Evolutionary conservation across 2,329 filamentous ascomycete species (phyloP), one percentile per base, ranked within the genome.

Genomic region (Aspergillus sp.): DNA sequence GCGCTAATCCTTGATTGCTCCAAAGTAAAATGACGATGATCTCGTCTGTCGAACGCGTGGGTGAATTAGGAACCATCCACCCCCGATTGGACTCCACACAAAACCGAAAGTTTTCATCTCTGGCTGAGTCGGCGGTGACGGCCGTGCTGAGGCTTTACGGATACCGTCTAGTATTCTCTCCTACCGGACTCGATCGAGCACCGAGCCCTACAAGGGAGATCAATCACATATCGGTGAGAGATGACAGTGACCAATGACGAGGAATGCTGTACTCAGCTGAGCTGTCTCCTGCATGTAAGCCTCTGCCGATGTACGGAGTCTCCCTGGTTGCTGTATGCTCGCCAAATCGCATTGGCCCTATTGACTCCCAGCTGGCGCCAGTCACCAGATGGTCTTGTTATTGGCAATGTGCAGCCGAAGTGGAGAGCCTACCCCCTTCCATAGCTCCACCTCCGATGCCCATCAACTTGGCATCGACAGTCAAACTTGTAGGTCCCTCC

Each of bases 11-110:
- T 38, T 24, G 16, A 19, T 33, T 41, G 36, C 24, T 46, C 16
- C 4, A 40, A 52, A 56, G 50, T 56, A 49, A 58, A 56, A 56
- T 56, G 53, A 53, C 9, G 54, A 53, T 56, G 51, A 56, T 55
- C 51, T 38, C 41, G 46, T 56, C 42, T 53, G 55, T 42, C 44
- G 46, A 56, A 53, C 55, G 52, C 50, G 52, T 60, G 57, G 55
- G 49, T 56, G 49, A 52, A 44, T 52, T 54, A 44, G 49, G 40
- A 47, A 54, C 52, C 33, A 35, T 33, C 53, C 45, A 43, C 44
- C 44, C 24, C 41, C 30, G 43, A 51, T 53, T 54, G 49, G 52
- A 51, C 49, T 55, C 55, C 50, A 53, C 54, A 5, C 45, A 47
- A 7, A 14, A 24, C 26, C 16, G 16, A 35, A 51, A 47, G 2